These are phyloP conservation scores for Biancaea sappan DNA, from an alignment of 306 rosid species.

Conservation along the genomic window DNA sequence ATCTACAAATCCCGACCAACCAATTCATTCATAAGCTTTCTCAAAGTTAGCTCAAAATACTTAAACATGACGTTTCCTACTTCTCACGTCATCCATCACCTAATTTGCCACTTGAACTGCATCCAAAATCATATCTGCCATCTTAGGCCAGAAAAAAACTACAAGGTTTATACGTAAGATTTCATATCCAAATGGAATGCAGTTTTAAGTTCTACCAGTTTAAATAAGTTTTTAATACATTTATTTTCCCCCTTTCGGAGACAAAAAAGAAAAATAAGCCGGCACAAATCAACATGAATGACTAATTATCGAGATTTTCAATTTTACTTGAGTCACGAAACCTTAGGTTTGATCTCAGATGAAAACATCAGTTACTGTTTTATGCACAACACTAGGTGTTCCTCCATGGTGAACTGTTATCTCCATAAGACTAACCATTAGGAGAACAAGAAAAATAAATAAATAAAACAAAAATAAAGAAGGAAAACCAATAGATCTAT, in stretches of 20 bases:
- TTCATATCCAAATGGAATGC: not conserved
- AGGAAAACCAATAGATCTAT: not conserved
- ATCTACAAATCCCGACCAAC: too few species aligned
- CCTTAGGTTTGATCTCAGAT: too few species aligned
- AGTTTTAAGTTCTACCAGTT: slow-evolving; percentile 24
- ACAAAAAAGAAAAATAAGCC: too few species aligned
- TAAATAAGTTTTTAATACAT: slow-evolving; percentile 1
- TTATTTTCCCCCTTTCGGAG: not conserved
- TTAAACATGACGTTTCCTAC: not conserved
- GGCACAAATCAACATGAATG: too few species aligned
- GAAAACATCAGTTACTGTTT: too few species aligned
- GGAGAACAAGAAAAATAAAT: slow-evolving; percentile 2
- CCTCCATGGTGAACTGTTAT: slow-evolving; percentile 3
- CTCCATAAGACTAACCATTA: slow-evolving; percentile 10
- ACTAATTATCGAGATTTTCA: too few species aligned
- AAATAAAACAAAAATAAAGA: slow-evolving; percentile 9
- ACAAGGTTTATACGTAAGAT: slow-evolving; percentile 13
- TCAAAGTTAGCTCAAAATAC: not conserved
- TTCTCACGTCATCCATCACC: not conserved
- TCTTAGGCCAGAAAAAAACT: slow-evolving; percentile 15
- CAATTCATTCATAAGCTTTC: not conserved
- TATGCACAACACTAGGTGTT: slow-evolving; percentile 3
- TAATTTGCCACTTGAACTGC: not conserved
- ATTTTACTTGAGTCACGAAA: too few species aligned
- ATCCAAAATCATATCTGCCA: not conserved